phyloP scores from a whole-genome alignment of 2,329 filamentous ascomycete species.

The Cryphonectria nitschkei region DNA sequence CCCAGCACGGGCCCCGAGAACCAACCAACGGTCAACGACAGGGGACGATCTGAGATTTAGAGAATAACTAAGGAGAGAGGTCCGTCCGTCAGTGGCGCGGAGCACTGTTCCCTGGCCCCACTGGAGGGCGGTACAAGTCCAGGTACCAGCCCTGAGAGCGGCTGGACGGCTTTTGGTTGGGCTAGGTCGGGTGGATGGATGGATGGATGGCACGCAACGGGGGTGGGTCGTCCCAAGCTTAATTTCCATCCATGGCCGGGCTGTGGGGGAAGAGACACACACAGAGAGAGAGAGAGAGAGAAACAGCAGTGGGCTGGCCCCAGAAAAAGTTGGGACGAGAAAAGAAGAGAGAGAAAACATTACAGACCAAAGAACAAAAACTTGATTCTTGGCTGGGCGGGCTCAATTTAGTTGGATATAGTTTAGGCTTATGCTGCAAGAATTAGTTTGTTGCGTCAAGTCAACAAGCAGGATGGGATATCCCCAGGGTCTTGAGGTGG shows the following conservation, averaged over 20 bases:
- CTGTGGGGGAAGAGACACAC: too few species aligned
- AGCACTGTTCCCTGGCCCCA: not conserved
- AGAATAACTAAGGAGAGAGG: not conserved
- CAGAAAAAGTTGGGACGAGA: not conserved
- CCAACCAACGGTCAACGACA: not conserved
- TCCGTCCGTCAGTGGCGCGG: not conserved
- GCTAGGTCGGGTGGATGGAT: too few species aligned
- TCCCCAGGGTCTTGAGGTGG: not conserved
- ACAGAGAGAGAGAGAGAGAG: too few species aligned
- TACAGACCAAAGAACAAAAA: not conserved
- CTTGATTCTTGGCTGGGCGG: not conserved
- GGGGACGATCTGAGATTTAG: not conserved
- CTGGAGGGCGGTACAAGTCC: not conserved
- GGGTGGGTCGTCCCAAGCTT: constrained; percentile 5
- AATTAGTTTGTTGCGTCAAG: not conserved
- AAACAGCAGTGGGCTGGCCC: too few species aligned
- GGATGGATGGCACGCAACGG: not conserved
- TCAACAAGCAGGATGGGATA: not conserved
- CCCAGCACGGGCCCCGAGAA: not conserved
- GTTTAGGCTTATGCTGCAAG: not conserved
- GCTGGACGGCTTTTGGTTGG: not conserved
- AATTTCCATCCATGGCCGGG: not conserved
- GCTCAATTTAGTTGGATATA: not conserved
- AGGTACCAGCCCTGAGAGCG: not conserved
- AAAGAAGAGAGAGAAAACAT: not conserved